Evolutionary conservation across 495 filamentous ascomycete genomes (phyloP).

Genomic region (Talaromyces nanjingensis): DNA sequence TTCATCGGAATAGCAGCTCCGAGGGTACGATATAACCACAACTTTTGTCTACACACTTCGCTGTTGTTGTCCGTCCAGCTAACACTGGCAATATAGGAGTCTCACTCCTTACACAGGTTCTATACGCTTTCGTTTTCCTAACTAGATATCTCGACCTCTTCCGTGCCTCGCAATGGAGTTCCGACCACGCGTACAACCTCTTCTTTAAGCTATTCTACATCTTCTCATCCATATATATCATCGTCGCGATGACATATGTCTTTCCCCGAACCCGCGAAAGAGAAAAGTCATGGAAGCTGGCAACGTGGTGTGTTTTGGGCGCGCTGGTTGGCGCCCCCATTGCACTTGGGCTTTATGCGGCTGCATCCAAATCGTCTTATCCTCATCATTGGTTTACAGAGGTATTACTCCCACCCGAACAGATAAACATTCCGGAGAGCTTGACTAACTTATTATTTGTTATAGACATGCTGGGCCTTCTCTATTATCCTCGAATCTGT

Average conservation of each 20-base stretch:
- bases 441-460: not conserved
- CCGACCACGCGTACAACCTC: conserved; percentile 55
- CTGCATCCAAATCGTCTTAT: conserved; percentile 10
- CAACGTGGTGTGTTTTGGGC: conserved; percentile 53
- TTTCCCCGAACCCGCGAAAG: conserved; percentile 83
- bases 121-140: conserved; percentile 82
- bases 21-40: conserved; percentile 54
- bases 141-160: conserved; percentile 86
- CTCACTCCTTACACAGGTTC: conserved; percentile 86
- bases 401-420: conserved; percentile 30
- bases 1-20: conserved; percentile 79
- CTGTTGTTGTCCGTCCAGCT: not conserved
- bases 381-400: conserved; percentile 42
- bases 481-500: conserved; percentile 87
- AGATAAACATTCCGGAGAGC: not conserved
- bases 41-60: not conserved
- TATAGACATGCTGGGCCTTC: conserved; percentile 71
- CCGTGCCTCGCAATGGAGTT: conserved; percentile 23
- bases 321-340: conserved; percentile 58
- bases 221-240: conserved; percentile 74
- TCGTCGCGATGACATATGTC: conserved; percentile 78
- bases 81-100: conserved; percentile 49
- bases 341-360: conserved; percentile 6
- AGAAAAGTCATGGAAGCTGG: conserved; percentile 87
- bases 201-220: conserved; percentile 85